These are phyloP conservation scores for Dactylorhiza incarnata DNA, from an alignment of 106 monocot species.

Conservation along the genomic window DNA sequence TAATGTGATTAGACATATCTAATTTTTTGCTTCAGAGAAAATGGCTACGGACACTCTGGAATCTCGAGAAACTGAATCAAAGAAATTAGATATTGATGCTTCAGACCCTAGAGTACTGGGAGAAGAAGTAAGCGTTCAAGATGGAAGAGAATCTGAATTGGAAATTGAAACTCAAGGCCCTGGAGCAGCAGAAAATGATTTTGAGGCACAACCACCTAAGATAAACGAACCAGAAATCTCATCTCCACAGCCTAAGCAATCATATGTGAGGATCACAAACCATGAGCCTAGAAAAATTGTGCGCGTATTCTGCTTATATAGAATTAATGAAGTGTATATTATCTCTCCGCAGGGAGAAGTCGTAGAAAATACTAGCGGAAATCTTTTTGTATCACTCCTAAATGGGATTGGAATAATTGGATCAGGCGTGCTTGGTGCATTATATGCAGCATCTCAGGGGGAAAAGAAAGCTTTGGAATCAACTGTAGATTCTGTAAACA, in stretches of 20 bases:
- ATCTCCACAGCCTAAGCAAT: conserved; percentile 15
- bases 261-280: background rate
- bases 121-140: background rate
- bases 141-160: background rate
- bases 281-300: background rate
- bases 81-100: conserved; percentile 6
- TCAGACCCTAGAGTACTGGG: conserved; percentile 6
- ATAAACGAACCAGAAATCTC: conserved; percentile 3
- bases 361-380: conserved; percentile 22
- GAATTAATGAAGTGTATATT: conserved; percentile 2
- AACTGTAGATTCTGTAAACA: conserved; percentile 51
- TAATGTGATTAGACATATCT: background rate
- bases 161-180: conserved; percentile 1
- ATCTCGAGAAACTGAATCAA: background rate
- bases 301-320: background rate
- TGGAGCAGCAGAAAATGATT: background rate
- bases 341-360: conserved; percentile 19
- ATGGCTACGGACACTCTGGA: background rate
- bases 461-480: conserved; percentile 62
- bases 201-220: conserved; percentile 1
- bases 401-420: conserved; percentile 63
- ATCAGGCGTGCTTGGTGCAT: conserved; percentile 71
- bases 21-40: conserved; percentile 4
- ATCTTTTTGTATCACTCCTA: conserved; percentile 34
- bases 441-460: conserved; percentile 60